phyloP scores from a whole-genome alignment of 306 rosid species.

The Cucumis cinereus region DNA sequence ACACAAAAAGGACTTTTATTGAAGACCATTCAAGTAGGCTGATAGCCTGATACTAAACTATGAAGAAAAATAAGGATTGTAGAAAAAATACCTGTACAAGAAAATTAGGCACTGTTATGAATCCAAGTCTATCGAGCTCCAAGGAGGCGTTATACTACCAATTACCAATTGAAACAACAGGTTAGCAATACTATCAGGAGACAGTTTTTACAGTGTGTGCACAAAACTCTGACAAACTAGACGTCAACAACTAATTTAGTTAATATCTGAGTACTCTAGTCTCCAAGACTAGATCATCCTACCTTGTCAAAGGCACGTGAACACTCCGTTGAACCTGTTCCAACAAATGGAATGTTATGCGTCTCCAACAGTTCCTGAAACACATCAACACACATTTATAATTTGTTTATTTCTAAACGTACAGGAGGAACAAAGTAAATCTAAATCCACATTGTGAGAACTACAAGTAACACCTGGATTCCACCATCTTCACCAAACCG shows the following conservation, averaged over 20 bases:
- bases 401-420: background rate
- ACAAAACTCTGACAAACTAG: background rate
- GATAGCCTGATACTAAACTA: background rate
- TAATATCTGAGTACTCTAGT: background rate
- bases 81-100: slow-evolving; percentile 48
- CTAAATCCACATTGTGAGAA: background rate
- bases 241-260: background rate
- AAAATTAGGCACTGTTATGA: slow-evolving; percentile 58
- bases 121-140: slow-evolving; percentile 65
- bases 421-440: background rate
- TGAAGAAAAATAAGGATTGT: background rate
- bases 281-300: slow-evolving; percentile 11
- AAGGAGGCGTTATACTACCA: slow-evolving; percentile 75
- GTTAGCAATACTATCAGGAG: slow-evolving; percentile 3
- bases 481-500: slow-evolving; percentile 93
- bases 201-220: background rate
- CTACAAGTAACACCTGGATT: slow-evolving; percentile 54
- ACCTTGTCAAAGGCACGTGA: slow-evolving; percentile 88
- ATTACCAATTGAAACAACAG: slow-evolving; percentile 11
- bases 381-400: slow-evolving; percentile 1
- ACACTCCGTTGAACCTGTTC: slow-evolving; percentile 82
- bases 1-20: background rate
- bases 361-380: slow-evolving; percentile 73
- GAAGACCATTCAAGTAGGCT: background rate
- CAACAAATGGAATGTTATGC: slow-evolving; percentile 77